Base-by-base conservation (phyloP, 2,329 filamentous ascomycete genomes). In the Cryoendolithus antarcticus region DNA sequence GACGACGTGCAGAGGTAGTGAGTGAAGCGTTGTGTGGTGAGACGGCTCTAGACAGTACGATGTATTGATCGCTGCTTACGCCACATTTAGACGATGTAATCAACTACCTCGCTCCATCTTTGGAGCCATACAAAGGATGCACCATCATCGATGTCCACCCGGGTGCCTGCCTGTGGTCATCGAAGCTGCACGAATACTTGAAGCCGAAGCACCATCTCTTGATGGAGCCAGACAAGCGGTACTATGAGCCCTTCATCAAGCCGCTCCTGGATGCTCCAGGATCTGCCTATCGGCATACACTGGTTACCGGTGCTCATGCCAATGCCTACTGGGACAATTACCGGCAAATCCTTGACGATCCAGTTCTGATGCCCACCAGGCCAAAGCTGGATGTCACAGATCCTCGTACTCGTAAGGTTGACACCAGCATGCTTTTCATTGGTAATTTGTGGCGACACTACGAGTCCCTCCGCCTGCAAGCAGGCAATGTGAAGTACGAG, bases 81-180 rank as follows among this genome's bases (percentile, higher is more conserved):
- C 33, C 31, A 31, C 10, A 13, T 13, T 9, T 40, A 78, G 82
- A 86, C 53, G 78, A 89, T 50, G 64, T 82, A 9, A 51, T 93
- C 34, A 57, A 74, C 5, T 83, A 83, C 44, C 63, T 93, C n/a
- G 75, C 72, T 2, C 71, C 73, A 1, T 77, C 76, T 2, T 70
- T 96, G 11, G 64, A 75, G 28, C 72, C 75, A 33, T 80, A 91
- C 58, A 65, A 69, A 36, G 83, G 84, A 39, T 86, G 88, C 61
- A 86, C 93, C 52, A 71, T 96, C 33, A 66, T 98, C 51, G 89
- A 96, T 55, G 66, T 94, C 40, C 85, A 88, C 57, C 89, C 89
- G 0, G 86, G 86, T 9, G 65, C 65, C 1, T 85, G 86, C 6
- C 39, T 93, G 2, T 91, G 82, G 75, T 93, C 88, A 28, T 66